A percentile compares a stretch with the other conserved stretches of the same genome.
phyloP scores from a whole-genome alignment of 495 filamentous ascomycete genomes.

The Hypoxylon fragiforme region DNA sequence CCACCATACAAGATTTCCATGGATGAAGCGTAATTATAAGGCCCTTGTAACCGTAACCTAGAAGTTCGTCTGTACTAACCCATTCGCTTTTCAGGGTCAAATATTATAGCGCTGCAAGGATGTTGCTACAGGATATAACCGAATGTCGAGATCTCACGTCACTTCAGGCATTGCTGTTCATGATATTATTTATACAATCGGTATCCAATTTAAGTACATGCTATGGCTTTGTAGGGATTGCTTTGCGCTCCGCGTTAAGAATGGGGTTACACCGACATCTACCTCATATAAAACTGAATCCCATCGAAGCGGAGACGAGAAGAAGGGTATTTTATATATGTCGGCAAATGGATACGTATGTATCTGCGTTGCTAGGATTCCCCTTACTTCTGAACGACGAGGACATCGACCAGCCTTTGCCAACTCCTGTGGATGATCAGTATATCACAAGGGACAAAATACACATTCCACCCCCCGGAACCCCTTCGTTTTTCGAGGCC shows the following conservation, averaged over 20 bases:
- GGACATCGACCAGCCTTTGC: constrained; percentile 89
- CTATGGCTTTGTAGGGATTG: constrained; percentile 91
- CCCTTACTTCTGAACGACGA: constrained; percentile 83
- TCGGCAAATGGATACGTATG: constrained; percentile 92
- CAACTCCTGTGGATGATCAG: constrained; percentile 85
- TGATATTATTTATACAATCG: constrained; percentile 90
- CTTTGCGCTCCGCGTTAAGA: constrained; percentile 78
- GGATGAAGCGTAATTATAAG: constrained; percentile 69
- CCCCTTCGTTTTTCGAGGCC: constrained; percentile 74
- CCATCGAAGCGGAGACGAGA: constrained; percentile 81
- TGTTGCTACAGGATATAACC: constrained; percentile 81
- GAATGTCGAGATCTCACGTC: constrained; percentile 86
- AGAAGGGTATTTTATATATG: constrained; percentile 89
- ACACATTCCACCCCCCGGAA: constrained; percentile 70
- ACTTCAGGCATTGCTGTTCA: constrained; percentile 85
- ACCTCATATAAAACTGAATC: constrained; percentile 68
- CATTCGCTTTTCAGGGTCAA: constrained; percentile 62
- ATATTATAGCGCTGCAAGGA: constrained; percentile 78
- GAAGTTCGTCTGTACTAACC: constrained; percentile 2
- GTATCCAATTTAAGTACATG: constrained; percentile 90
- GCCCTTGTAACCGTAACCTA: neutral
- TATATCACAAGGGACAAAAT: constrained; percentile 82
- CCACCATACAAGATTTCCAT: constrained; percentile 68
- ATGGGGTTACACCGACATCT: constrained; percentile 87
- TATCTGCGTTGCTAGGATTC: constrained; percentile 84